A percentile compares a stretch with the other conserved stretches of the same genome.
Evolutionary conservation across 129 eudicot genomes (phyloP).

Genomic region (Helianthus annuus): DNA sequence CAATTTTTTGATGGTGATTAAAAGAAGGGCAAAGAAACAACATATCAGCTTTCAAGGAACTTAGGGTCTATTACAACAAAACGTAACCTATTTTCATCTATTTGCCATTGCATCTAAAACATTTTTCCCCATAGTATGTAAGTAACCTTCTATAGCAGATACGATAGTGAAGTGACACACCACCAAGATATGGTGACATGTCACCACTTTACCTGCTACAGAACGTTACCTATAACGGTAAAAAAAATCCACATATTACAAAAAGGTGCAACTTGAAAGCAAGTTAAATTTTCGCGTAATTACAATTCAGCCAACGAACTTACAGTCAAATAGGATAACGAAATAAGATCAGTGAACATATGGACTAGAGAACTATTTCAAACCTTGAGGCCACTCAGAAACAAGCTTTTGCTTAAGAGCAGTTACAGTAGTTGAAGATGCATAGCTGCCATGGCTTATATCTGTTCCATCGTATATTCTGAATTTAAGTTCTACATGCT

Average conservation of each 20-base stretch:
- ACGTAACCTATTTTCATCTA: background rate
- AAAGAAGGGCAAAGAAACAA: background rate
- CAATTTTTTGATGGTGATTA: background rate
- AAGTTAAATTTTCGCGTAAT: background rate
- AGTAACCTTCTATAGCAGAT: background rate
- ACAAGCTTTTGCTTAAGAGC: slow-evolving; percentile 74
- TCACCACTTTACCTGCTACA: background rate
- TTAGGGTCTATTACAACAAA: background rate
- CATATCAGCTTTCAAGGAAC: background rate
- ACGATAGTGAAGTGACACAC: background rate
- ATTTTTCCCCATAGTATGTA: background rate
- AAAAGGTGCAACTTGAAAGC: background rate
- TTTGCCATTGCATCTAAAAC: background rate
- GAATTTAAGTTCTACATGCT: slow-evolving; percentile 65
- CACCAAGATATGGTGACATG: background rate
- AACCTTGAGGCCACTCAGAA: slow-evolving; percentile 93
- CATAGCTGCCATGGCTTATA: slow-evolving; percentile 64
- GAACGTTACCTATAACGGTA: background rate
- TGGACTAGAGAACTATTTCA: background rate
- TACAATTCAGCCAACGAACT: background rate
- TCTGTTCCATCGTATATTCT: slow-evolving; percentile 78
- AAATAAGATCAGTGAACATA: background rate
- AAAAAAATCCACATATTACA: background rate
- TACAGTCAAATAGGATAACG: slow-evolving; percentile 5
- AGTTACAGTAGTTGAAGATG: slow-evolving; percentile 56